Evolutionary conservation across 331 rosid species (phyloP).

Genomic region (Rhamnella rubrinervis): DNA sequence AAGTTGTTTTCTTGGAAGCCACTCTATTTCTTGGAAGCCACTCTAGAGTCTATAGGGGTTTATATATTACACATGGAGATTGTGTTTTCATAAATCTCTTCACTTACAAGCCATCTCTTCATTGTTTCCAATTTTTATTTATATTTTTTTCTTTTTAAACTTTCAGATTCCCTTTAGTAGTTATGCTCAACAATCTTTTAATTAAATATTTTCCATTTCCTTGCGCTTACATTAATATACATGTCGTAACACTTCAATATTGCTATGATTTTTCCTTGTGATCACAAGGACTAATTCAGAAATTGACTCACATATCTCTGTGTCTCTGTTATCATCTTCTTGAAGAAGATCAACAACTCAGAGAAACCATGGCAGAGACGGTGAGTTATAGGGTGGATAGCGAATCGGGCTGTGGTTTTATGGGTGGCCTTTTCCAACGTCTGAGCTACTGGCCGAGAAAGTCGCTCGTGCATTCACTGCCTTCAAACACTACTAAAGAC

Average conservation of each 20-base stretch:
- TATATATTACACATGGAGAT: conserved; percentile 33
- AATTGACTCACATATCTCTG: not conserved
- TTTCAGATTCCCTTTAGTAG: conserved; percentile 15
- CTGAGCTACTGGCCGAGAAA: conserved; percentile 54
- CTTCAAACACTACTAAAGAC: conserved; percentile 31
- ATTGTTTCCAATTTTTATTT: conserved; percentile 25
- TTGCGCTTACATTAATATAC: not conserved
- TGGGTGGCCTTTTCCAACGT: conserved; percentile 58
- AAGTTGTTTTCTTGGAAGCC: conserved; percentile 85
- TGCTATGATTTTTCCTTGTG: conserved; percentile 6
- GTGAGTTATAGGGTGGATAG: conserved; percentile 33
- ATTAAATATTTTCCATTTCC: conserved; percentile 1
- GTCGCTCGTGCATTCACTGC: conserved; percentile 72
- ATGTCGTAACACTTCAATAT: not conserved
- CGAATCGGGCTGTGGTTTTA: conserved; percentile 59
- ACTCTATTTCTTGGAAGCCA: conserved; percentile 91
- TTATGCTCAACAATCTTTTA: conserved; percentile 1
- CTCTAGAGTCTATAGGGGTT: conserved; percentile 35
- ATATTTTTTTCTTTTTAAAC: conserved; percentile 16
- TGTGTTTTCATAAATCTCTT: conserved; percentile 32
- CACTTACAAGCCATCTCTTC: conserved; percentile 42
- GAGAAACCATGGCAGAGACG: conserved; percentile 49
- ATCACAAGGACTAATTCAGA: not conserved
- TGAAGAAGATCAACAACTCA: conserved; percentile 3
- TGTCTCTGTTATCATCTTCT: not conserved